Evolutionary conservation across 1,284 basidiomycete species (phyloP), one percentile per base, ranked within the genome.

Genomic region (Singerocomus inundabilis): DNA sequence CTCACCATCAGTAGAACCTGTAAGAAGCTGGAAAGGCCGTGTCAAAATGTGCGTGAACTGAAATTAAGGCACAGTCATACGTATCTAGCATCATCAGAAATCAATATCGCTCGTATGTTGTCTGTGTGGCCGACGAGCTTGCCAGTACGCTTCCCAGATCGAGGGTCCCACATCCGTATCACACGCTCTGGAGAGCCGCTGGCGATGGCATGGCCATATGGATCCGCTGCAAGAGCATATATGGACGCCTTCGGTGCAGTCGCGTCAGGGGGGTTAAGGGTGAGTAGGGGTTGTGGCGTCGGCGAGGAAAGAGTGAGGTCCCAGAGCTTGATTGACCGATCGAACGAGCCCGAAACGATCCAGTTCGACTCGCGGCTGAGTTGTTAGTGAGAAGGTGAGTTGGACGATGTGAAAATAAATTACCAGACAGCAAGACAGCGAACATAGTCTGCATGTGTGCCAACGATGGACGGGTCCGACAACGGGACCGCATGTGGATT

Each of bases 291-390:
- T 21, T 77, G 72, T 9, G 67, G 59, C 16, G 59, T 49, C 40
- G 53, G 72, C 21, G 65, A 70, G 11, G 67, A 64, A 30, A 77
- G 72, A 11, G 72, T 72, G n/a, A 95, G 75, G 64, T 98, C 94
- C 96, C 97, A 99, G 1, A 99, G 76, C 62, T 93, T 94, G 68
- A 99, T 87, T 2, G 87, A 90, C 15, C 91, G 80, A 72, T 99
- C 97, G 54, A 99, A 93, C 0, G 94, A 96, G 2, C 93, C 97
- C 1, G 93, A 97, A 16, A 93, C 94, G 30, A 98, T 77, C 84
- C 92, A 93, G 39, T 82, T 81, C 53, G 89, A 84, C 52, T 89
- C 82, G 26, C 82, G 82, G 60, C 86, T 89, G 48, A 49, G 57
- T 43, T 25, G 26, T 57, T 52, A 50, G 57, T 51, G 10, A 60